Evolutionary conservation across 106 monocot species (phyloP).

Genomic region (Platanthera zijinensis): DNA sequence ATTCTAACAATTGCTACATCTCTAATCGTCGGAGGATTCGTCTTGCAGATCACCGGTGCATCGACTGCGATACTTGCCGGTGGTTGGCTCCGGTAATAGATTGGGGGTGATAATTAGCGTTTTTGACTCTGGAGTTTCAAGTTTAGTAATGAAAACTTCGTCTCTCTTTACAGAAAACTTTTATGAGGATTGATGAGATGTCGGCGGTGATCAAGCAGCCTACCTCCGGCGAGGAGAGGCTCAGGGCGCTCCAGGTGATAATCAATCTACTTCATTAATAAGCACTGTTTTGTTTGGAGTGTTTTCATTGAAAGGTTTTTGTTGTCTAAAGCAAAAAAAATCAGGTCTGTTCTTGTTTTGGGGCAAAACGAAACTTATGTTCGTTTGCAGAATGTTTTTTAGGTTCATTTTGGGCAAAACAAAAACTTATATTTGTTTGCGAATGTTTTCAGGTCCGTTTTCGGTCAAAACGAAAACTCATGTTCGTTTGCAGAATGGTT

Average conservation of each 20-base stretch:
- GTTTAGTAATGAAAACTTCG: not conserved
- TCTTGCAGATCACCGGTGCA: slow-evolving; percentile 35
- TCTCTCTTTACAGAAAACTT: slow-evolving; percentile 17
- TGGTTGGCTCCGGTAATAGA: slow-evolving; percentile 51
- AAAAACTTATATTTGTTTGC: no score
- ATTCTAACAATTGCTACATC: no score
- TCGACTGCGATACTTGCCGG: slow-evolving; percentile 51
- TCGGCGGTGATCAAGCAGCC: slow-evolving; percentile 44
- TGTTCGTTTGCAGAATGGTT: no score
- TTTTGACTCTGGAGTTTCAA: not conserved
- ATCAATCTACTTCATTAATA: not conserved
- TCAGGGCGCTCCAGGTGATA: slow-evolving; percentile 58
- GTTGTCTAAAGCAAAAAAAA: no score
- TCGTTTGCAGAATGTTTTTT: no score
- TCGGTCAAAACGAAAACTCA: no score
- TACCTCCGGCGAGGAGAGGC: slow-evolving; percentile 32
- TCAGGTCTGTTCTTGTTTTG: no score
- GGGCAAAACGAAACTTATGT: no score
- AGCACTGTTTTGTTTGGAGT: no score
- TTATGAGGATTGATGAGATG: slow-evolving; percentile 20
- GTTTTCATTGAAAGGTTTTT: no score
- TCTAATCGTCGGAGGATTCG: not conserved
- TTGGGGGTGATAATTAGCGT: not conserved
- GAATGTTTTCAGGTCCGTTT: no score
- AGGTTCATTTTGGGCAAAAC: no score